These are phyloP conservation scores for Ceratonia siliqua DNA, from an alignment of 306 rosid species.

Conservation along the genomic window DNA sequence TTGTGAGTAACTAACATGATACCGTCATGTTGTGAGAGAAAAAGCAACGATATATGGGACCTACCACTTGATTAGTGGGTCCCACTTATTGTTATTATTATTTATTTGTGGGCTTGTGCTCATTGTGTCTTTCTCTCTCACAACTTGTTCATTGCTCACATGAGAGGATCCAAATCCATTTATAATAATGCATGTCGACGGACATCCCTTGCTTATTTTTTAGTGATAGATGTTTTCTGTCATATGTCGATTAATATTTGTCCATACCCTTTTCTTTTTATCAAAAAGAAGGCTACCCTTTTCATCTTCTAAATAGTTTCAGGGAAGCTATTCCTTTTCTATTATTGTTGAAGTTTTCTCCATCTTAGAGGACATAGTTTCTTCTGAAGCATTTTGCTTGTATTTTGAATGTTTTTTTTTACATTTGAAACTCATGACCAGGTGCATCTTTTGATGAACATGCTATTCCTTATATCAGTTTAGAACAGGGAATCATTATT, in stretches of 20 bases:
- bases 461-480: constrained; percentile 17
- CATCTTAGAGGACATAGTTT: constrained; percentile 14
- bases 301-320: constrained; percentile 4
- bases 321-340: not conserved
- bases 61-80: too few relatives aligned
- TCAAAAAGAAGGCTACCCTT: not conserved
- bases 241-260: constrained; percentile 2
- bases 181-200: not conserved
- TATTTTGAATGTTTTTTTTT: constrained; percentile 11
- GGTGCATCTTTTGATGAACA: constrained; percentile 12
- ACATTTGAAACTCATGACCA: not conserved
- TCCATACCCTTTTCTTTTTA: not conserved
- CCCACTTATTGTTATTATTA: too few relatives aligned
- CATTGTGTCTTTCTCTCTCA: too few relatives aligned
- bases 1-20: too few relatives aligned
- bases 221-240: constrained; percentile 16
- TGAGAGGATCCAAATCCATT: too few relatives aligned
- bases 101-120: too few relatives aligned
- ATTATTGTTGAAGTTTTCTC: constrained; percentile 3
- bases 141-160: too few relatives aligned
- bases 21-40: too few relatives aligned
- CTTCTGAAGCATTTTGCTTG: not conserved
- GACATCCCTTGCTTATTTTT: not conserved
- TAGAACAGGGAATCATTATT: not conserved
- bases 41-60: too few relatives aligned